Evolutionary conservation across 768 basidiomycete genomes (phyloP).

Genomic region (Leccinum fibrillosum): DNA sequence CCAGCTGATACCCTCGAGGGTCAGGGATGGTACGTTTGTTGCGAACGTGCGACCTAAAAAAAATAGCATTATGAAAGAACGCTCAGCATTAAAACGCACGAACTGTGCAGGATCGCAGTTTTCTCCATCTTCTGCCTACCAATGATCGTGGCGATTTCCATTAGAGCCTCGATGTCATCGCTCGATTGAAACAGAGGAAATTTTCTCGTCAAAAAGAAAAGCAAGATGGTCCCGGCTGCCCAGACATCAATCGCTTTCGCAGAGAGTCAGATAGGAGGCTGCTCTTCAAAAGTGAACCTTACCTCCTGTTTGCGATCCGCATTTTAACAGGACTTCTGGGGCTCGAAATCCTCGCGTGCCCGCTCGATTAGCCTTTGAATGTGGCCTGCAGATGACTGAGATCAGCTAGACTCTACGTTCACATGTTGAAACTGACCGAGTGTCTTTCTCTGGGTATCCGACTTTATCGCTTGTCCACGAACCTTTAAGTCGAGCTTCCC

Average conservation of each 20-base stretch:
- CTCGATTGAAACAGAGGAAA: conserved; percentile 94
- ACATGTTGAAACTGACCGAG: conserved; percentile 43
- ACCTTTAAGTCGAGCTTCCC: conserved; percentile 55
- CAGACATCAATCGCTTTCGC: conserved; percentile 89
- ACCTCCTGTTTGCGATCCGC: conserved; percentile 91
- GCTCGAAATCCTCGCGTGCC: conserved; percentile 97
- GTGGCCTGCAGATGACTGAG: conserved; percentile 47
- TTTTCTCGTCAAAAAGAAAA: conserved; percentile 89
- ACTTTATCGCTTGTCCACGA: conserved; percentile 60
- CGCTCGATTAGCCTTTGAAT: conserved; percentile 91
- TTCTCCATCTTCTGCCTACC: conserved; percentile 82
- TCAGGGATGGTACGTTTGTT: conserved; percentile 84
- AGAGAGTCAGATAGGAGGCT: conserved; percentile 7
- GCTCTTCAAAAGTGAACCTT: conserved; percentile 24
- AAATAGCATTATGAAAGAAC: conserved; percentile 4
- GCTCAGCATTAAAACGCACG: conserved; percentile 24
- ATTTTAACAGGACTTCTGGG: conserved; percentile 94
- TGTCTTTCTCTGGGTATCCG: conserved; percentile 75
- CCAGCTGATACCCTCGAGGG: conserved; percentile 66
- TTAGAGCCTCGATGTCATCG: conserved; percentile 92
- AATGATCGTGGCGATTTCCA: conserved; percentile 89
- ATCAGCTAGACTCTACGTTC: not conserved
- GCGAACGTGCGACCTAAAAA: conserved; percentile 78
- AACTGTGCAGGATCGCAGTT: conserved; percentile 86
- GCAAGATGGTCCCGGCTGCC: conserved; percentile 88